Base-by-base conservation (phyloP, 2,329 filamentous ascomycete species). In the Cordyceps cicadae region DNA sequence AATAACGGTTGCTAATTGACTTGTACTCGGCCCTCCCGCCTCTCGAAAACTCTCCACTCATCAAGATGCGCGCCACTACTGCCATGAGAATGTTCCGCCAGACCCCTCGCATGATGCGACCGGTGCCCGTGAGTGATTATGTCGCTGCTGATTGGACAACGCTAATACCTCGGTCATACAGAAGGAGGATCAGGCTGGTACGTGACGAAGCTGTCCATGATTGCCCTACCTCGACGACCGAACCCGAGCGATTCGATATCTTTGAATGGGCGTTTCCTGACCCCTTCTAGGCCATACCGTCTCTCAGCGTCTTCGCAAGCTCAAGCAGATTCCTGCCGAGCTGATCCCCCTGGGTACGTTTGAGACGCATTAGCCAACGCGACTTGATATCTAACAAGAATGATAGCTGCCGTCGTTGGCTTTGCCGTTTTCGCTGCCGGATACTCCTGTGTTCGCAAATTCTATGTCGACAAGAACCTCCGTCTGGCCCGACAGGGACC, bases 271-370 rank as follows among this genome's bases (percentile, higher is more conserved):
- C 32, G 45, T 59, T 52, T 54, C 43, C 60, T 58, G 17, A 61
- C 62, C 32, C 54, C 61, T 52, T 51, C 45, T 66, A 99, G 94
- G 91, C 74, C 94, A 97, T 81, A 97, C 93, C 70, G 86, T 97
- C 77, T 96, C 93, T 67, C 94, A 97, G 82, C 90, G 93, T 75
- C 82, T 99, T 70, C 89, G 92, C 75, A 88, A 86, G 74, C 82
- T 97, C 72, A 92, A 89, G 84, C 87, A 87, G 79, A 88, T 97
- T 72, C 94, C 94, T 68, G 86, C 91, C 68, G 94, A 99, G 83
- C 83, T 99, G 84, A 86, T 92, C 69, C 94, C 94, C 72, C 88
- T 99, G 70, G 92, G 92, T 96, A 87, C 76, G 61, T 34, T 6
- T 43, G 17, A n/a, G 24, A 32, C 24, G 41, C 34, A 24, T 34